phyloP scores from a whole-genome alignment of 2,329 filamentous ascomycete genomes.

The Aspergillus texensis region DNA sequence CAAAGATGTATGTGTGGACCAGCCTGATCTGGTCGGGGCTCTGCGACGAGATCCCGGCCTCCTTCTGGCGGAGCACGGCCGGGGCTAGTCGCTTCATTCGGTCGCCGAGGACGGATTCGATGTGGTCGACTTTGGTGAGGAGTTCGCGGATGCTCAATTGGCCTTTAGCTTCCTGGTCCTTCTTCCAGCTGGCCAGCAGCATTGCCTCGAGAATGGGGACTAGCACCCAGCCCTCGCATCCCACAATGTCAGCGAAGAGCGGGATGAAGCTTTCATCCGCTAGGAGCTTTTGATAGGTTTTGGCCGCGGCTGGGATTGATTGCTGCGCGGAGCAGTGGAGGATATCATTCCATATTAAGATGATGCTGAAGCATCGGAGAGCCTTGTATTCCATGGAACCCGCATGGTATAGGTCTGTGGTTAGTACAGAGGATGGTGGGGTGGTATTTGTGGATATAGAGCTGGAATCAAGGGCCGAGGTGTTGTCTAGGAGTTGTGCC shows the following conservation, averaged over 20 bases:
- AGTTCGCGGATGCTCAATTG: not conserved
- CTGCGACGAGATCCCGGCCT: not conserved
- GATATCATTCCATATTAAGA: not conserved
- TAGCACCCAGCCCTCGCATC: not conserved
- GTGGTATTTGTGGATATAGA: too few relatives aligned
- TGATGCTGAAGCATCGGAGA: not conserved
- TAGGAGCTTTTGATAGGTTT: not conserved
- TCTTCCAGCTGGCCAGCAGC: not conserved
- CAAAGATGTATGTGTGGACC: not conserved
- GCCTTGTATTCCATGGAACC: not conserved
- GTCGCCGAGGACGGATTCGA: not conserved
- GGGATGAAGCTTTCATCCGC: not conserved
- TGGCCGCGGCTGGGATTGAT: not conserved
- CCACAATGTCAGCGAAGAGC: not conserved
- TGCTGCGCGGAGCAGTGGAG: not conserved
- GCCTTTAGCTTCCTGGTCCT: not conserved
- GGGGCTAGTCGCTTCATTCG: too few relatives aligned
- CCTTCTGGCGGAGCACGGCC: too few relatives aligned
- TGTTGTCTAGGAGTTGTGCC: too few relatives aligned
- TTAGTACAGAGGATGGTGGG: too few relatives aligned
- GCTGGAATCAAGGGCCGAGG: too few relatives aligned
- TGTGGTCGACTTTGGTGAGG: not conserved
- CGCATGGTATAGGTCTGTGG: too few relatives aligned
- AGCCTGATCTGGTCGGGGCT: not conserved
- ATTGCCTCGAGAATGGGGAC: not conserved